A percentile compares a stretch with the other conserved stretches of the same genome.
phyloP scores from a whole-genome alignment of 2,329 filamentous ascomycete genomes.

The Ceratocystis variospora region DNA sequence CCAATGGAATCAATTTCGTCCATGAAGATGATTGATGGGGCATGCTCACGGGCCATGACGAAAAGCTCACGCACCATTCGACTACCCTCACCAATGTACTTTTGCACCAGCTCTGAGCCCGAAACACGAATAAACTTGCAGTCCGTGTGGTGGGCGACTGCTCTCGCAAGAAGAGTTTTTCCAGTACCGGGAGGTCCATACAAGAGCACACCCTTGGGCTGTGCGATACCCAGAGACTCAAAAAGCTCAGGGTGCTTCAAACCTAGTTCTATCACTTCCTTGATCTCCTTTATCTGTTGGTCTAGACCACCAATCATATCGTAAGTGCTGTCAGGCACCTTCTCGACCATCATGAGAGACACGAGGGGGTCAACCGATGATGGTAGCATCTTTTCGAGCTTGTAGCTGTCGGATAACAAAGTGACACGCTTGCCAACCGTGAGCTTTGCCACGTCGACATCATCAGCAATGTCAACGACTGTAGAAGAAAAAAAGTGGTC shows the following conservation, averaged over 20 bases:
- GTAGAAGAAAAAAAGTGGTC: not conserved
- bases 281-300: conserved; percentile 99
- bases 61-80: conserved; percentile 98
- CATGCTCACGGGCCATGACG: conserved; percentile 97
- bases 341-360: conserved; percentile 99
- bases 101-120: conserved; percentile 91
- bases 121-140: conserved; percentile 98
- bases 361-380: conserved; percentile 97
- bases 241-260: conserved; percentile 98
- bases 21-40: conserved; percentile 99
- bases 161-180: conserved; percentile 88
- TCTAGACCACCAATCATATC: conserved; percentile 99
- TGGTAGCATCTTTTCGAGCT: conserved; percentile 94
- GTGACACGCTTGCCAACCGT: conserved; percentile 96
- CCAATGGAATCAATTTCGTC: conserved; percentile 99
- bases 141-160: conserved; percentile 94
- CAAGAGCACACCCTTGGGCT: conserved; percentile 91
- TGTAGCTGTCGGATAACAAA: conserved; percentile 92
- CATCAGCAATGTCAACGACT: conserved; percentile 95
- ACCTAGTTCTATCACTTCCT: conserved; percentile 97
- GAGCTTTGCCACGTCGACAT: conserved; percentile 87
- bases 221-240: conserved; percentile 95
- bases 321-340: conserved; percentile 98
- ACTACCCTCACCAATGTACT: conserved; percentile 96
- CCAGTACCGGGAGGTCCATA: conserved; percentile 95